A percentile compares a stretch with the other conserved stretches of the same genome.
Evolutionary conservation across 345 rosid genomes (phyloP).

Genomic region (Draba incana): DNA sequence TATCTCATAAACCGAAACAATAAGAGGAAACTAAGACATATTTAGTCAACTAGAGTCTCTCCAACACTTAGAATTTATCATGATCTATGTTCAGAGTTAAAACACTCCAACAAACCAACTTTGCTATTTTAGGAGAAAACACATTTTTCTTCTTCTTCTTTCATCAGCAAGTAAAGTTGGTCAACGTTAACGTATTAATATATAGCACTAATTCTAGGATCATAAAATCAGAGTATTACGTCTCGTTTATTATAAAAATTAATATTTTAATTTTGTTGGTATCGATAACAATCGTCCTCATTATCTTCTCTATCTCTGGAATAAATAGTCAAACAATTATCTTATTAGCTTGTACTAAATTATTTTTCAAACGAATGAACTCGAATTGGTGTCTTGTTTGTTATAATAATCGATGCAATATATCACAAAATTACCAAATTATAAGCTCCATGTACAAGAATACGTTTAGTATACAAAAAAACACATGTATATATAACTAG

Average conservation of each 20-base stretch:
- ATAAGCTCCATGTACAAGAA: slow-evolving; percentile 11
- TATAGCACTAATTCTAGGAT: slow-evolving; percentile 1
- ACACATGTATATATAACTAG: not conserved
- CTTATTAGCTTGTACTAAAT: not conserved
- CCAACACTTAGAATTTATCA: too few species aligned
- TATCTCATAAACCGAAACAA: too few species aligned
- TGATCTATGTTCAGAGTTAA: too few species aligned
- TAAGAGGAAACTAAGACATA: too few species aligned
- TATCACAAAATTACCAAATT: not conserved
- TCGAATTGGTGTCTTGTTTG: not conserved
- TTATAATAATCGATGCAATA: not conserved
- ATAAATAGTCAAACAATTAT: slow-evolving; percentile 17
- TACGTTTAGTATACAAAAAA: not conserved
- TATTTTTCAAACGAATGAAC: not conserved
- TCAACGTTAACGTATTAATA: slow-evolving; percentile 25
- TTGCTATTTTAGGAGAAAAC: slow-evolving; percentile 15
- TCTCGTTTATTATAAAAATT: slow-evolving; percentile 9
- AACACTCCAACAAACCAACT: slow-evolving; percentile 3
- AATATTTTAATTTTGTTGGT: not conserved
- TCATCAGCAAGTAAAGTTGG: slow-evolving; percentile 16
- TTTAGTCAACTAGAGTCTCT: too few species aligned
- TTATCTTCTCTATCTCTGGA: slow-evolving; percentile 25
- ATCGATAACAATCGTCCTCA: slow-evolving; percentile 13
- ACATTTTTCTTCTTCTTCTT: not conserved
- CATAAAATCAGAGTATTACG: slow-evolving; percentile 23